Base-by-base conservation (phyloP, 2,329 filamentous ascomycete species). In the Colletotrichum sidae region DNA sequence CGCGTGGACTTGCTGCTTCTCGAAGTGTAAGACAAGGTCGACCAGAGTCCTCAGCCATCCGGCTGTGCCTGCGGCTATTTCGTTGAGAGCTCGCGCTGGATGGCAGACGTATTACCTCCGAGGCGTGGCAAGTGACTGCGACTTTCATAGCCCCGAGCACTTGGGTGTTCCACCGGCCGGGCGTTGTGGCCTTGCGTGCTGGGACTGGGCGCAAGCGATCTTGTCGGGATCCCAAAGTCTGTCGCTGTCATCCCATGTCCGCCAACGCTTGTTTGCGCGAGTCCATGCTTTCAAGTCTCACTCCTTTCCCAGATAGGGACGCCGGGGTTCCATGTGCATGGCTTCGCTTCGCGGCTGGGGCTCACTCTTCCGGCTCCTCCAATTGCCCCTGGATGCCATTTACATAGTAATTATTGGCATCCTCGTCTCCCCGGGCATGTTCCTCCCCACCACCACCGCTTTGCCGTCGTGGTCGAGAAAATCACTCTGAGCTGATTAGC, bases 221-320 rank as follows among this genome's bases (percentile, higher is more conserved):
- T 45, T 60, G 42, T n/a, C 13, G 25, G 25, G 25, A 25, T 25
- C 25, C 25, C 25, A 25, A 25, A 25, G 25, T 5, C 25, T 25
- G 34, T 55, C 45, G 12, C 46, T 56, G 45, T 56, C 58, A 47
- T 47, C 49, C 33, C 49, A 39, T 49, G 44, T 17, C 44, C 55
- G 41, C 42, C 25, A 35, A 45, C 39, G 37, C 33, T 41, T 46
- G 58, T 45, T 61, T 50, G 62, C 62, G 52, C 52, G 53, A 61
- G 46, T 55, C 25, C 42, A 57, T 33, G 33, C 58, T 51, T 37
- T 37, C 51, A 54, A 60, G 46, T 56, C 62, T 41, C 62, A 62
- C 62, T 57, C 41, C 46, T 62, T 58, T 62, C 58, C 58, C 52
- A 56, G 52, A 56, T 53, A 57, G 62, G 58, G 37, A 56, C 35